Evolutionary conservation across 805 yeast species (phyloP).

Genomic region (Ogataea methylovora): DNA sequence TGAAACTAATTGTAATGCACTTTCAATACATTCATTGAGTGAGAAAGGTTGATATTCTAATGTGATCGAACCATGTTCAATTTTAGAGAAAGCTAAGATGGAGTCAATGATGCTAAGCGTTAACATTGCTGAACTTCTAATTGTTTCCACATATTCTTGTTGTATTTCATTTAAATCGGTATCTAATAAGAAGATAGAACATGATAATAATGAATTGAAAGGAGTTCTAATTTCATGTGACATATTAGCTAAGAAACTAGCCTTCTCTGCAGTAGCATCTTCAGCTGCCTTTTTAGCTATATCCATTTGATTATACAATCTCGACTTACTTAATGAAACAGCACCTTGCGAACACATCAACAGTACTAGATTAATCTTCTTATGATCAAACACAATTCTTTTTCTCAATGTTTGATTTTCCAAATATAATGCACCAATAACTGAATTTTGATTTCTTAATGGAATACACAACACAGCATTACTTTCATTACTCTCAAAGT

Average conservation of each 20-base stretch:
- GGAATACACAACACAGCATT: constrained; percentile 37
- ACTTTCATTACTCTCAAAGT: constrained; percentile 28
- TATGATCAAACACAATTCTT: constrained; percentile 20
- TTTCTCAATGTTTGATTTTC: constrained; percentile 23
- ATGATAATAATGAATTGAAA: constrained; percentile 42
- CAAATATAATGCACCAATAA: constrained; percentile 38
- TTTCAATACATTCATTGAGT: constrained; percentile 35
- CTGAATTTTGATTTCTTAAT: constrained; percentile 31
- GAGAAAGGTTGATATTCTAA: constrained; percentile 37
- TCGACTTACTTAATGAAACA: constrained; percentile 41
- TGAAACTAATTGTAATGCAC: constrained; percentile 40
- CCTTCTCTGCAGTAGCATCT: constrained; percentile 47
- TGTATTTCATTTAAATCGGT: constrained; percentile 37
- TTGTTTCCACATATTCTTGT: constrained; percentile 44
- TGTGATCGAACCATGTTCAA: constrained; percentile 46
- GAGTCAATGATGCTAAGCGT: constrained; percentile 47
- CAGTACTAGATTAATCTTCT: constrained; percentile 31
- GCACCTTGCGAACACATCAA: constrained; percentile 46
- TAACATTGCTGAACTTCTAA: constrained; percentile 41
- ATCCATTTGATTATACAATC: constrained; percentile 39
- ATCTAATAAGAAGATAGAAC: constrained; percentile 41
- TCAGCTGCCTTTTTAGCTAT: constrained; percentile 46
- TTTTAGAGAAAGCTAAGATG: constrained; percentile 45
- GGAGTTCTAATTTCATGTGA: constrained; percentile 53
- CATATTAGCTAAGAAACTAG: constrained; percentile 47